phyloP scores from a whole-genome alignment of 257 asterid genomes.

The Przewalskia tangutica region DNA sequence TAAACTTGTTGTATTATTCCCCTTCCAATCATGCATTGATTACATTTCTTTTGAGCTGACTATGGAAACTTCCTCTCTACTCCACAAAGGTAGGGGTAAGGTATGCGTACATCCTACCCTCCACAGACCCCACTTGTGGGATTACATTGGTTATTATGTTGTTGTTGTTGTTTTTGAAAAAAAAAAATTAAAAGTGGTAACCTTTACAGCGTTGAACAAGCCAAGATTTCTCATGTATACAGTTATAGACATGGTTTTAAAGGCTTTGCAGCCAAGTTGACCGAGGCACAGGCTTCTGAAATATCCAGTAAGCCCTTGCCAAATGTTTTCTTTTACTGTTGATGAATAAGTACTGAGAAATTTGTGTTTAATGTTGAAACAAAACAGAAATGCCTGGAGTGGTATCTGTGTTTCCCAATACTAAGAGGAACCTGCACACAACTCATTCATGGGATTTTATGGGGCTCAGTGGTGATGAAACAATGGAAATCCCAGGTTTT shows the following conservation, averaged over 20 bases:
- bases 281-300: slow-evolving; percentile 67
- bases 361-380: slow-evolving; percentile 6
- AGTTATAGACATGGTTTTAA: slow-evolving; percentile 86
- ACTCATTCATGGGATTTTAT: slow-evolving; percentile 99
- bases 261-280: slow-evolving; percentile 95
- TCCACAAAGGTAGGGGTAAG: too few relatives aligned
- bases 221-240: slow-evolving; percentile 72
- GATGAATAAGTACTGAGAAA: background rate
- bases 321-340: background rate
- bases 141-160: too few relatives aligned
- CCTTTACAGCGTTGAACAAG: slow-evolving; percentile 56
- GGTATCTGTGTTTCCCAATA: slow-evolving; percentile 84
- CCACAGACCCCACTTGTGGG: too few relatives aligned
- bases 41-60: background rate
- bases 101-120: too few relatives aligned
- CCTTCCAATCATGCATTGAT: too few relatives aligned
- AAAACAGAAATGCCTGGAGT: slow-evolving; percentile 84
- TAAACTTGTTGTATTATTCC: too few relatives aligned
- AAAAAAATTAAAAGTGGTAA: slow-evolving; percentile 2
- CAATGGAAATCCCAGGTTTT: slow-evolving; percentile 88
- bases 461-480: slow-evolving; percentile 73
- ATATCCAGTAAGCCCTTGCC: slow-evolving; percentile 45
- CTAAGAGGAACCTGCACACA: slow-evolving; percentile 71
- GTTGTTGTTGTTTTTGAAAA: background rate
- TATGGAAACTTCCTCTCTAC: too few relatives aligned